A percentile compares a stretch with the other conserved stretches of the same genome.
These are phyloP conservation scores for Bjerkandera adusta DNA, from an alignment of 1,284 basidiomycete genomes.

Conservation along the genomic window DNA sequence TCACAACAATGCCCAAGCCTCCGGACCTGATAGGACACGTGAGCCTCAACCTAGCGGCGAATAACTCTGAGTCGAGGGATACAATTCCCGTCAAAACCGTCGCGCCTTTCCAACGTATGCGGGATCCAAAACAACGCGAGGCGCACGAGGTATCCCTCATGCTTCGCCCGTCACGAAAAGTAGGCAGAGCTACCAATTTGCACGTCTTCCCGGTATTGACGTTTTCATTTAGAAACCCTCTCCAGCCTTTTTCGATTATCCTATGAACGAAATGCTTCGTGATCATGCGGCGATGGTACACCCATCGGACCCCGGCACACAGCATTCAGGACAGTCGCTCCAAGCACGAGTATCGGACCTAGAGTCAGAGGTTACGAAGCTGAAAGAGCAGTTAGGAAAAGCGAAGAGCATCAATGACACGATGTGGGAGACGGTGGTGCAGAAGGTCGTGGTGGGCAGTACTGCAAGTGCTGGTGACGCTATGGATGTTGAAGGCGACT, in stretches of 20 bases:
- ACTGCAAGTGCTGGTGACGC: constrained; percentile 17
- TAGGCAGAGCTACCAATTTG: constrained; percentile 26
- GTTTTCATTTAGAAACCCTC: constrained; percentile 15
- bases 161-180: constrained; percentile 44
- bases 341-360: constrained; percentile 64
- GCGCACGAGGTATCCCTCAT: constrained; percentile 65
- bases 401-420: constrained; percentile 85
- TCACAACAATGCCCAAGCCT: constrained; percentile 79
- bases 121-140: constrained; percentile 62
- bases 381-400: constrained; percentile 70
- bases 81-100: constrained; percentile 65
- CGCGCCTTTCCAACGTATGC: constrained; percentile 67
- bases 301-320: constrained; percentile 30
- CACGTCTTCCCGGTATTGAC: constrained; percentile 23
- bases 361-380: constrained; percentile 62
- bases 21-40: constrained; percentile 81
- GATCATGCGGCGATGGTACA: constrained; percentile 64
- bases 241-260: constrained; percentile 35
- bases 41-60: constrained; percentile 48
- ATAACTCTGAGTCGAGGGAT: constrained; percentile 49
- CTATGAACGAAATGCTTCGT: constrained; percentile 49
- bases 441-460: constrained; percentile 47
- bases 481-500: constrained; percentile 16
- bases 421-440: constrained; percentile 86
- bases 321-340: constrained; percentile 37